Conservation (phyloP, 768 basidiomycete species). For the Pholiota conissans region DNA sequence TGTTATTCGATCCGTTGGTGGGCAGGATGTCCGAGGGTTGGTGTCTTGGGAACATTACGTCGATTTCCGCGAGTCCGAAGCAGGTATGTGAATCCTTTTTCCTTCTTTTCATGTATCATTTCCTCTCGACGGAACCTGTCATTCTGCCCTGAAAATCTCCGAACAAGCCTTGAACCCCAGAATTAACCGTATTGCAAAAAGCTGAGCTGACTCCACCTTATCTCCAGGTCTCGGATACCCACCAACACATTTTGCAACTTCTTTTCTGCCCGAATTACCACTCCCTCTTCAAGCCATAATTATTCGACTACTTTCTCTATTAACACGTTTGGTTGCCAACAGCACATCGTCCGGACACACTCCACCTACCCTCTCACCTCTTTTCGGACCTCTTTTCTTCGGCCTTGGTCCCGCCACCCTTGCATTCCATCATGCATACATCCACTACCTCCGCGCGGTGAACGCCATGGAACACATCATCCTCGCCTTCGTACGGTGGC, state of each 20-base stretch:
- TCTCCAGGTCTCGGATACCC: conserved; percentile 63
- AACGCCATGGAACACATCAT: conserved; percentile 92
- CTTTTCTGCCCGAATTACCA: conserved; percentile 55
- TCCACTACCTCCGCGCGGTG: conserved; percentile 75
- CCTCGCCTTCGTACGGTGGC: conserved; percentile 86
- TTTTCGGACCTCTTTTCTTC: conserved; percentile 89
- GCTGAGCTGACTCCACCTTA: conserved; percentile 4
- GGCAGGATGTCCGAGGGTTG: conserved; percentile 78
- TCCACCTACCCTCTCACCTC: conserved; percentile 83
- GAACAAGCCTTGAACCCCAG: neutral
- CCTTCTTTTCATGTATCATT: neutral
- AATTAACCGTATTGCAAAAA: neutral
- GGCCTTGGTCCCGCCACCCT: conserved; percentile 62
- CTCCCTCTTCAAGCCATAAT: conserved; percentile 60
- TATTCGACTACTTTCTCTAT: conserved; percentile 73
- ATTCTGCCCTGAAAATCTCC: neutral
- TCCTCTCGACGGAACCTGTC: conserved; percentile 5
- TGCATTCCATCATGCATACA: conserved; percentile 49
- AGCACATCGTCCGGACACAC: conserved; percentile 86
- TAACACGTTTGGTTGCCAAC: conserved; percentile 82
- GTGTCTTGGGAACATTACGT: conserved; percentile 84
- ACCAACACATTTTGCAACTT: conserved; percentile 63
- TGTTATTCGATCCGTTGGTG: conserved; percentile 67
- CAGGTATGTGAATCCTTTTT: conserved; percentile 50
- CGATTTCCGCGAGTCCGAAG: conserved; percentile 81